Evolutionary conservation across 768 basidiomycete genomes (phyloP).

Genomic region (Suillus alpinus): DNA sequence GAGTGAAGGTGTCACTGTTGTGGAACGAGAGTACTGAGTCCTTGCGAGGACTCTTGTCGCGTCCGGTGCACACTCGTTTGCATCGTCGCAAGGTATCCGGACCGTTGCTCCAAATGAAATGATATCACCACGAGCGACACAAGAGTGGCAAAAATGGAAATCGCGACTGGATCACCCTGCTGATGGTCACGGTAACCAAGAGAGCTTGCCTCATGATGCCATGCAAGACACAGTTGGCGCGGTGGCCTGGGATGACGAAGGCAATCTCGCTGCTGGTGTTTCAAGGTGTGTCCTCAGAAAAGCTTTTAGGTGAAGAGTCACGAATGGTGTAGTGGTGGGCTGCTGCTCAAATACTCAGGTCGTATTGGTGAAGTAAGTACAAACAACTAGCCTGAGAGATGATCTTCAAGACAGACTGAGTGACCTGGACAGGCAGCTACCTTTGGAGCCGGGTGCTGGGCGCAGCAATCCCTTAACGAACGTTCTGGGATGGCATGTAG

Average conservation of each 20-base stretch:
- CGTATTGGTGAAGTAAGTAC: slow-evolving; percentile 67
- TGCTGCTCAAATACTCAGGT: slow-evolving; percentile 74
- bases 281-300: slow-evolving; percentile 49
- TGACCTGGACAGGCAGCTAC: slow-evolving; percentile 52
- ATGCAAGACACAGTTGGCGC: slow-evolving; percentile 84
- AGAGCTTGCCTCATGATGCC: slow-evolving; percentile 21
- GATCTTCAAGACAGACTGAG: not conserved
- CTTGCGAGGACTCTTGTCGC: slow-evolving; percentile 54
- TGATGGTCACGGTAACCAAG: not conserved
- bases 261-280: slow-evolving; percentile 64
- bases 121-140: slow-evolving; percentile 45
- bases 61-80: slow-evolving; percentile 60
- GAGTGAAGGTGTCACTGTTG: slow-evolving; percentile 17
- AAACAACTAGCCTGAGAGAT: not conserved
- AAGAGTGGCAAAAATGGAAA: slow-evolving; percentile 65
- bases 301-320: slow-evolving; percentile 1
- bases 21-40: slow-evolving; percentile 1
- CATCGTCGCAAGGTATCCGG: slow-evolving; percentile 27
- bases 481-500: slow-evolving; percentile 58
- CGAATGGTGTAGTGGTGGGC: slow-evolving; percentile 56
- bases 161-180: slow-evolving; percentile 31
- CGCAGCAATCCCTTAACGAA: slow-evolving; percentile 33
- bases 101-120: slow-evolving; percentile 44
- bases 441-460: slow-evolving; percentile 80
- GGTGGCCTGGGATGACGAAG: slow-evolving; percentile 48